Evolutionary conservation across 345 rosid species (phyloP), one percentile per base, ranked within the genome.

Genomic region (Brassica rapa): DNA sequence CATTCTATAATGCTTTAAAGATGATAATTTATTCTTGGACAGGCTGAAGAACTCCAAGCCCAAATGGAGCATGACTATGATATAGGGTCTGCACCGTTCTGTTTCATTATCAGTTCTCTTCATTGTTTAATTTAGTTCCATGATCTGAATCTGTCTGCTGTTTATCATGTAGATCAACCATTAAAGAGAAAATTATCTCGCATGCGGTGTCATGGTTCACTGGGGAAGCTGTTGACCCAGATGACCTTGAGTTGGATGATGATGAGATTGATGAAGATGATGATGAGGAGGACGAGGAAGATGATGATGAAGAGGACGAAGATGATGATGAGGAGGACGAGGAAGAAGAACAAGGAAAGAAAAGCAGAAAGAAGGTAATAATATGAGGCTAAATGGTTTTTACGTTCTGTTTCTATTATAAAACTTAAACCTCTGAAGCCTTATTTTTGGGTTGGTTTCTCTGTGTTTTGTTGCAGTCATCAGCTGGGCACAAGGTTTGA

Each of bases 31-130:
- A 11, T 37, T 72, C 21, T 60, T 84, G 70, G 23, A 55, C 83
- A 96, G 99, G 98, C 97, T 56, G 99, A 96, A 70, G 97, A 91
- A 81, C 97, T 96, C 61, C 98, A 93, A 68, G 90, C 89, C 79
- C 90, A 88, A 81, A 96, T 96, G 99, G 99, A 93, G 65, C 94
- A 91, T 57, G 99, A 96, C 86, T 96, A 93, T 84, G 98, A 96
- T 71, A 81, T 96, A 15, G 99, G 97, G 99, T 96, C 3, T 74
- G 91, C 10, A 80, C 71, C 71, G 4, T 51, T 27, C 2, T 33
- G 11, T 56, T 41, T 24, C 63, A 29, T 24, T 6, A 64, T 43
- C 56, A 10, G 5, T 15, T 69, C 55, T 14, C 61, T 56, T 56
- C 8, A 1, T 25, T 56, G 8, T 10, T 56, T 56, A 56, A 6